These are phyloP conservation scores for Pythium aphanidermatum DNA, from an alignment of 352 stramenopile genomes.

Conservation along the genomic window DNA sequence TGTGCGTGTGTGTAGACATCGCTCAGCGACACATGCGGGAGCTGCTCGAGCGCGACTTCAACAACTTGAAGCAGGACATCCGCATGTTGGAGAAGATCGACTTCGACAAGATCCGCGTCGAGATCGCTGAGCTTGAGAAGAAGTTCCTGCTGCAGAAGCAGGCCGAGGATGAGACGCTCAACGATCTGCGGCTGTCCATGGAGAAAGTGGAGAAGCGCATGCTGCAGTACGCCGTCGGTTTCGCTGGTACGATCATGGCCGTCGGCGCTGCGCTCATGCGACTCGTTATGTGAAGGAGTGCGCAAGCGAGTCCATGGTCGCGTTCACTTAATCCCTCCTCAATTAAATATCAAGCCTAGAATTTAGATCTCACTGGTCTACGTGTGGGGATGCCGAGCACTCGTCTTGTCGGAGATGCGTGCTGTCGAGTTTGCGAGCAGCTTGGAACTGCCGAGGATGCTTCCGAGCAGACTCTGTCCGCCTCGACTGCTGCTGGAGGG, in stretches of 20 bases:
- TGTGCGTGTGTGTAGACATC: slow-evolving; percentile 46
- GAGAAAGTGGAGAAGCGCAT: slow-evolving; percentile 88
- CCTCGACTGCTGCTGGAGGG: slow-evolving; percentile 11
- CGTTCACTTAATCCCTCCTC: too few species aligned
- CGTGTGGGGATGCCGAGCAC: slow-evolving; percentile 28
- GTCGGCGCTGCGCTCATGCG: slow-evolving; percentile 70
- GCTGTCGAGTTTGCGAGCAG: slow-evolving; percentile 60
- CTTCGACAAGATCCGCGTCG: slow-evolving; percentile 86
- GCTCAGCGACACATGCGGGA: slow-evolving; percentile 85
- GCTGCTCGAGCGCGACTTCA: slow-evolving; percentile 85
- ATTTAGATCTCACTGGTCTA: too few species aligned
- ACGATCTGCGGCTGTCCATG: slow-evolving; percentile 82
- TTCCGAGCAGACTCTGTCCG: slow-evolving; percentile 36
- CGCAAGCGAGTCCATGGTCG: background rate
- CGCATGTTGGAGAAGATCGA: slow-evolving; percentile 89
- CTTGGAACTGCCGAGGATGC: slow-evolving; percentile 62
- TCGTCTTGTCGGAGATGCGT: slow-evolving; percentile 48
- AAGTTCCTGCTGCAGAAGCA: slow-evolving; percentile 89
- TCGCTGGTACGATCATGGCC: slow-evolving; percentile 84
- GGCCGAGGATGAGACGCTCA: slow-evolving; percentile 81
- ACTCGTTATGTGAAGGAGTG: slow-evolving; percentile 47
- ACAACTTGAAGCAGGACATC: slow-evolving; percentile 88
- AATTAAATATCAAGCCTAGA: too few species aligned
- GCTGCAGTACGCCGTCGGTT: slow-evolving; percentile 84
- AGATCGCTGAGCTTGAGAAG: slow-evolving; percentile 84